phyloP scores from a whole-genome alignment of 1,139 yeast species.

The Magnusiomyces fungicola region DNA sequence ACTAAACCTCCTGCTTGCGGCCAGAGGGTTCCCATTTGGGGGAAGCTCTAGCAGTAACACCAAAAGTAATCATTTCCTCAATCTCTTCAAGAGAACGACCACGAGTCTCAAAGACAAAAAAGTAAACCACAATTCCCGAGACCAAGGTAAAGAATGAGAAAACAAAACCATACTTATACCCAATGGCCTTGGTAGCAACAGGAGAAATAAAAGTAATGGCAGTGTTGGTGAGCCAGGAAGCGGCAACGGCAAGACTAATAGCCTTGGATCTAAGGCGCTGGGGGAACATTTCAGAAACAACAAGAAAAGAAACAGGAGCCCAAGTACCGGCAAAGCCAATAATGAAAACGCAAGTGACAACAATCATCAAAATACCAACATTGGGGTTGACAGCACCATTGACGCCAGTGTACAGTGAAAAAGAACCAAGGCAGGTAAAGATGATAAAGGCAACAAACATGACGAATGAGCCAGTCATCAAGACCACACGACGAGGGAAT shows the following conservation, averaged over 20 bases:
- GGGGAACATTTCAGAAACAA: conserved; percentile 73
- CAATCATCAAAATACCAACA: conserved; percentile 70
- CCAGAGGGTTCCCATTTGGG: too few species aligned
- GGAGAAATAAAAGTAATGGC: conserved; percentile 70
- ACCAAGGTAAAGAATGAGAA: conserved; percentile 55
- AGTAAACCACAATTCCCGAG: conserved; percentile 55
- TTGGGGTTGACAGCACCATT: conserved; percentile 24
- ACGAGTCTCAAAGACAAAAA: conserved; percentile 65
- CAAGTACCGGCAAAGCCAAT: conserved; percentile 80
- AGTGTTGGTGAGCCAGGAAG: conserved; percentile 32
- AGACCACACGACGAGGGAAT: conserved; percentile 62
- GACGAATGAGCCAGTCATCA: conserved; percentile 55
- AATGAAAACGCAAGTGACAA: conserved; percentile 70
- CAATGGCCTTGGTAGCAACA: conserved; percentile 49
- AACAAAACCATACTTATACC: conserved; percentile 30
- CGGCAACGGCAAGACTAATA: conserved; percentile 41
- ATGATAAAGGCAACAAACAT: conserved; percentile 62
- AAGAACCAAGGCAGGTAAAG: conserved; percentile 61
- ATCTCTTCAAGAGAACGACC: conserved; percentile 74
- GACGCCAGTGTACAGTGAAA: conserved; percentile 5
- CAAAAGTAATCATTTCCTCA: conserved; percentile 43
- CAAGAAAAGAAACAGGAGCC: conserved; percentile 80
- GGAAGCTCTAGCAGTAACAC: conserved; percentile 30
- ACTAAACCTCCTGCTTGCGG: too few species aligned
- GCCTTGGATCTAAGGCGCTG: conserved; percentile 73